phyloP scores from a whole-genome alignment of 2,329 filamentous ascomycete genomes.

The Podosphaera xanthii region DNA sequence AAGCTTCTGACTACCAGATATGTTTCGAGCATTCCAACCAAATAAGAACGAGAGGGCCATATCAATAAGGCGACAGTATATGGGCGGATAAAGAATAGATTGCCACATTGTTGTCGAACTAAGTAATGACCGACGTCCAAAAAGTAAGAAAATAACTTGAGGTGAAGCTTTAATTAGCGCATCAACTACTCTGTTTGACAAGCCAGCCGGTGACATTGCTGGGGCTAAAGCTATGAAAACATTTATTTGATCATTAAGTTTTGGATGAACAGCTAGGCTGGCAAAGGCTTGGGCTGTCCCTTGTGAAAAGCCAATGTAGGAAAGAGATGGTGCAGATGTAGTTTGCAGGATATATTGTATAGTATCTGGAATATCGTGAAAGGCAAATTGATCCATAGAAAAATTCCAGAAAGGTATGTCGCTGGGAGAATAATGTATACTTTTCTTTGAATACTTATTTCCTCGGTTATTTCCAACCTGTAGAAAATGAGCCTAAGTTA shows the following conservation, averaged over 20 bases:
- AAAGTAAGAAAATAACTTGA: constrained; percentile 75
- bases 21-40: constrained; percentile 71
- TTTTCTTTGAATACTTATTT: constrained; percentile 98
- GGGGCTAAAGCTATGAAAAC: constrained; percentile 91
- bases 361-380: constrained; percentile 88
- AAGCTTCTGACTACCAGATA: constrained; percentile 68
- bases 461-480: constrained; percentile 89
- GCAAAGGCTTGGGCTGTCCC: constrained; percentile 95
- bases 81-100: constrained; percentile 77
- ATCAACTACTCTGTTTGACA: constrained; percentile 78
- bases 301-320: constrained; percentile 93
- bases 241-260: constrained; percentile 77
- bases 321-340: constrained; percentile 62
- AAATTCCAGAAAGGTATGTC: constrained; percentile 83
- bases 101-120: constrained; percentile 95
- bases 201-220: constrained; percentile 82
- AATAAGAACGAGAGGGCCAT: constrained; percentile 63
- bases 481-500: constrained; percentile 8
- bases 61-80: constrained; percentile 78
- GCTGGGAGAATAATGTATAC: constrained; percentile 49
- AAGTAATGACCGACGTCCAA: constrained; percentile 75
- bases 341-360: constrained; percentile 78
- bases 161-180: constrained; percentile 85
- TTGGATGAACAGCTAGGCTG: constrained; percentile 73
- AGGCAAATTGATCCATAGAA: constrained; percentile 94